Conservation (phyloP, 116 monocot genomes). For the Dioscorea cayenensis region DNA sequence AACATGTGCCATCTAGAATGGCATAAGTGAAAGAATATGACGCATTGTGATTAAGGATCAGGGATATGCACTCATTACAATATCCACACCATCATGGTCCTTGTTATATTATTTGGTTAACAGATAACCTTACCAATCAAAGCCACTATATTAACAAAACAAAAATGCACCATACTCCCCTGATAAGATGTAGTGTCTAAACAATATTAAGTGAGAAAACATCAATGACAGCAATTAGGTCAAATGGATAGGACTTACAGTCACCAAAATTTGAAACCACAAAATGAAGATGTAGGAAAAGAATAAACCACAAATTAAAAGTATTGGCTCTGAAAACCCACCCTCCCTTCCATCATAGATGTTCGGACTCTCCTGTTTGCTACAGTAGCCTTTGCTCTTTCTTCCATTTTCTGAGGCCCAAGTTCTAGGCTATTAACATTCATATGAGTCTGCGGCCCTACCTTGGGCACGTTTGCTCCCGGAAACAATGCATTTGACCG, state of each 20-base stretch:
- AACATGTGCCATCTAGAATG: slow-evolving; percentile 14
- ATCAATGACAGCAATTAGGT: not conserved
- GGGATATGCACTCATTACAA: not conserved
- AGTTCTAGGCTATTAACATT: slow-evolving; percentile 18
- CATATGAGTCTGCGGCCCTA: slow-evolving; percentile 22
- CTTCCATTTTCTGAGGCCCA: slow-evolving; percentile 41
- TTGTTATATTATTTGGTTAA: not conserved
- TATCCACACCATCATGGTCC: not conserved
- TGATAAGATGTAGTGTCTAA: not conserved
- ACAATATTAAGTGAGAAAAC: not conserved
- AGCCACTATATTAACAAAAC: not conserved
- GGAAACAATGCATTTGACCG: slow-evolving; percentile 18
- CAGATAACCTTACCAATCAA: not conserved
- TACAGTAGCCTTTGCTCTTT: slow-evolving; percentile 30
- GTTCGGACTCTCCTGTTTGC: slow-evolving; percentile 47
- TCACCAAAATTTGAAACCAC: not conserved
- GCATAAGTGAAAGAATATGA: not conserved
- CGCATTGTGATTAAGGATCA: not conserved
- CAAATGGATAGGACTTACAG: not conserved
- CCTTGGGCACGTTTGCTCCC: slow-evolving; percentile 22
- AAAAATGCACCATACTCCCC: not conserved
- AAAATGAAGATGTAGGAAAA: not conserved
- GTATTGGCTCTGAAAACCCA: slow-evolving; percentile 4
- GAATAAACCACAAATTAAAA: not conserved
- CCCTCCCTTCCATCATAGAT: slow-evolving; percentile 32